Conservation (phyloP, 1,284 basidiomycete species). For the Inonotus hispidus region DNA sequence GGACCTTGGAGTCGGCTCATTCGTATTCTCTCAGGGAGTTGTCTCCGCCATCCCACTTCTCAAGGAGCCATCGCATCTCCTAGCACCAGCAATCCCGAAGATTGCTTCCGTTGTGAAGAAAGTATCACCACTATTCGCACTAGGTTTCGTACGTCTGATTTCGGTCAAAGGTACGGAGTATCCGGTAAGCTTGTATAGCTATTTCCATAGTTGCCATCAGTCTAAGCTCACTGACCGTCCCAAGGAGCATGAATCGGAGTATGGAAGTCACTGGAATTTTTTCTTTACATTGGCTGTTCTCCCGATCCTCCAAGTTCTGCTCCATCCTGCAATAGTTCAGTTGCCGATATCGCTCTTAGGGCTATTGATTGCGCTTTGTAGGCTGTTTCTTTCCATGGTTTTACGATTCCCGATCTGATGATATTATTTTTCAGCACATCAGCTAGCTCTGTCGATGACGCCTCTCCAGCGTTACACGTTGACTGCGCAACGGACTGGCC, state of each 20-base stretch:
- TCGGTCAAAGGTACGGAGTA: constrained; percentile 94
- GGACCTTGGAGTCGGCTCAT: constrained; percentile 96
- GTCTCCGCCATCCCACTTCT: constrained; percentile 78
- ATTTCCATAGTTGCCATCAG: not conserved
- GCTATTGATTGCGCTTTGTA: constrained; percentile 59
- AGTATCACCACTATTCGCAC: constrained; percentile 60
- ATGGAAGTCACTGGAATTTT: constrained; percentile 98
- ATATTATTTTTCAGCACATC: constrained; percentile 51
- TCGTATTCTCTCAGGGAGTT: constrained; percentile 92
- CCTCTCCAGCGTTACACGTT: constrained; percentile 64
- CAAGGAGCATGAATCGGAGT: constrained; percentile 94
- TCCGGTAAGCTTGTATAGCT: constrained; percentile 51
- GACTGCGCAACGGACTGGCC: constrained; percentile 48
- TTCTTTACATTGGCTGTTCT: constrained; percentile 89
- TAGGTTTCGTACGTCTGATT: constrained; percentile 77
- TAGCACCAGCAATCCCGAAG: constrained; percentile 46
- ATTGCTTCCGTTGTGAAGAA: constrained; percentile 47
- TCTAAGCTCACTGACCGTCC: not conserved
- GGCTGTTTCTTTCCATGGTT: constrained; percentile 23
- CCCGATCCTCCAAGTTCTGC: constrained; percentile 67
- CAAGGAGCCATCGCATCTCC: constrained; percentile 51
- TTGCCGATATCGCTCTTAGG: constrained; percentile 64
- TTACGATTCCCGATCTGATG: not conserved
- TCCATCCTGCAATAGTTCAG: constrained; percentile 58
- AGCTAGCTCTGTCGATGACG: constrained; percentile 51